These are phyloP conservation scores for Smallanthus sonchifolius DNA, from an alignment of 129 eudicot genomes.

Conservation along the genomic window DNA sequence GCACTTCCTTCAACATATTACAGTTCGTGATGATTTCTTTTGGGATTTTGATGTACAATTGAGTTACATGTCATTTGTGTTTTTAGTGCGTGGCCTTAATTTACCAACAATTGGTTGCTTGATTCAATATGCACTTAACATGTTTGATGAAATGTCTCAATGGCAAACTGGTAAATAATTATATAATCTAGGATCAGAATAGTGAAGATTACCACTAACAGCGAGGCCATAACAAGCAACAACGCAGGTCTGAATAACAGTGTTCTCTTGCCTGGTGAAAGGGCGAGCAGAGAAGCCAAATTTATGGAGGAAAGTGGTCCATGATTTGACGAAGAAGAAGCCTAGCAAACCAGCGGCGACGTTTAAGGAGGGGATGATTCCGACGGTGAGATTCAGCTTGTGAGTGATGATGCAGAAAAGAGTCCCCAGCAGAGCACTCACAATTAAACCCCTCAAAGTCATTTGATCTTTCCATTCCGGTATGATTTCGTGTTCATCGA, in stretches of 20 bases:
- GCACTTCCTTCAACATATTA: too few relatives aligned
- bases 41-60: too few relatives aligned
- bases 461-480: slow-evolving; percentile 61
- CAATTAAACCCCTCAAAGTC: slow-evolving; percentile 40
- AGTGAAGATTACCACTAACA: slow-evolving; percentile 46
- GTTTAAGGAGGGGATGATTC: slow-evolving; percentile 61
- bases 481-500: slow-evolving; percentile 23
- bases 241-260: slow-evolving; percentile 67
- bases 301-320: slow-evolving; percentile 26
- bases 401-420: slow-evolving; percentile 50
- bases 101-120: too few relatives aligned
- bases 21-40: too few relatives aligned
- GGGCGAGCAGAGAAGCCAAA: slow-evolving; percentile 47
- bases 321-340: slow-evolving; percentile 41
- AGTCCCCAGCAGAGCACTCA: slow-evolving; percentile 38
- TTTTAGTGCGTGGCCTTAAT: too few relatives aligned
- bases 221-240: slow-evolving; percentile 75
- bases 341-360: slow-evolving; percentile 76
- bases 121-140: too few relatives aligned
- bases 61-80: too few relatives aligned
- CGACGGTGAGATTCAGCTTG: slow-evolving; percentile 62
- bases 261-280: slow-evolving; percentile 64
- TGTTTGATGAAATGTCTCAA: too few relatives aligned
- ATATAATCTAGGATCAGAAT: background rate
- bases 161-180: too few relatives aligned